Evolutionary conservation across 1,284 basidiomycete genomes (phyloP), one percentile per base, ranked within the genome.

Genomic region (Agaricales sp.): DNA sequence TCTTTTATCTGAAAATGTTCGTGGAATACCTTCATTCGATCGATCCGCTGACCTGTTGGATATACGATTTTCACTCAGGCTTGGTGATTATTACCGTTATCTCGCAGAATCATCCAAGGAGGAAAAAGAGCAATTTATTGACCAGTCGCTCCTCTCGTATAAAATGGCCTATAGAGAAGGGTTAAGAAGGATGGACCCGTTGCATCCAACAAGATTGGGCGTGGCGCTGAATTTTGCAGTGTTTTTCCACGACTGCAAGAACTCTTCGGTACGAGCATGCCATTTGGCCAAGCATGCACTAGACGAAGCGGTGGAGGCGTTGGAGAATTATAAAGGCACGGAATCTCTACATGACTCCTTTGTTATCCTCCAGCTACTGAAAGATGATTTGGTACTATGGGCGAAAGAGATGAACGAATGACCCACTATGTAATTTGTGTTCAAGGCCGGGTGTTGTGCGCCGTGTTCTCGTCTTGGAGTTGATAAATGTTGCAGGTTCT

Each of bases 211-310:
- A 12, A 71, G 93, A 61, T 74, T 97, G 51, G 93, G 93, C 53
- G 74, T 97, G 48, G 92, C 93, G 41, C 78, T 97, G 61, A 97
- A 96, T 74, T 96, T 97, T 70, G 89, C 91, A 45, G 92, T 97
- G 54, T 97, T 92, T 73, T 96, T 92, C 71, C 93, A 95, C 68
- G 92, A 96, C 68, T 93, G 96, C 63, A 77, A 86, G 61, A 88
- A 90, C 69, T 89, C 85, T 59, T 91, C 92, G 51, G 89, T 94
- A 65, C 78, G 89, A 55, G 93, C 92, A 44, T 94, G 92, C 68
- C 90, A 92, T 67, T 77, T 96, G 54, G 93, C 82, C 1, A 84
- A 85, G 58, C 77, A 78, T 53, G 80, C 82, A 2, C 82, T 84
- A 54, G 82, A 84, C 57, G 80, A 82, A 54, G 82, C 82, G 0